Evolutionary conservation across 2,329 filamentous ascomycete species (phyloP).

Genomic region (Clonostachys chloroleuca): DNA sequence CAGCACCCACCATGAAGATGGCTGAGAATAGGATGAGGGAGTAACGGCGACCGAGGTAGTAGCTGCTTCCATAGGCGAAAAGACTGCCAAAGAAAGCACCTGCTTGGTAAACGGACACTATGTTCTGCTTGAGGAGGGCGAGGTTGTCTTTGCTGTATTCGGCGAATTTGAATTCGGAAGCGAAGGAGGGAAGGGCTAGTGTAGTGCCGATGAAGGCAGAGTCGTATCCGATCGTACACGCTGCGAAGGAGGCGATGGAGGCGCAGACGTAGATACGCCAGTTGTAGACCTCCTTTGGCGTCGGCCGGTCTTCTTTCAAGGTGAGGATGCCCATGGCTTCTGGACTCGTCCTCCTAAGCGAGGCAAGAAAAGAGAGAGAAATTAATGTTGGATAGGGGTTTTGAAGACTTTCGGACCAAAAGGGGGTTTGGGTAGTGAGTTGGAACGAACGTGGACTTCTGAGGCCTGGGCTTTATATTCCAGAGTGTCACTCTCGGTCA

Average conservation of each 20-base stretch:
- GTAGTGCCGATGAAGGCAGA: slow-evolving; percentile 29
- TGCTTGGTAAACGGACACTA: slow-evolving; percentile 78
- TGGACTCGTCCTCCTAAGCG: neutral
- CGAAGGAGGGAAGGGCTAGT: slow-evolving; percentile 16
- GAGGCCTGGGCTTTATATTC: too few relatives aligned
- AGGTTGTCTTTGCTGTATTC: slow-evolving; percentile 39
- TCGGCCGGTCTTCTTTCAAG: slow-evolving; percentile 52
- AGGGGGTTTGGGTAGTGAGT: too few relatives aligned
- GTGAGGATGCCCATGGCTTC: slow-evolving; percentile 38
- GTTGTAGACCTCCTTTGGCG: slow-evolving; percentile 54
- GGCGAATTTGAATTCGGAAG: slow-evolving; percentile 61
- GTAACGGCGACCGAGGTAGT: slow-evolving; percentile 63
- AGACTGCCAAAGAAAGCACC: slow-evolving; percentile 72
- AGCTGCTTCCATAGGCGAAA: slow-evolving; percentile 58
- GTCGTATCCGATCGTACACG: slow-evolving; percentile 58
- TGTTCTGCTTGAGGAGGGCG: slow-evolving; percentile 65
- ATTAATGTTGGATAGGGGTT: too few relatives aligned
- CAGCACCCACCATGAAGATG: slow-evolving; percentile 67
- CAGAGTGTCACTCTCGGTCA: too few relatives aligned
- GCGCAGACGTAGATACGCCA: slow-evolving; percentile 55
- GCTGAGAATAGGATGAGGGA: slow-evolving; percentile 56
- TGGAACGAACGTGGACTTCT: too few relatives aligned
- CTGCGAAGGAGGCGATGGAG: slow-evolving; percentile 48
- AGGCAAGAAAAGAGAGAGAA: too few relatives aligned
- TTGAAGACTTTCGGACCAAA: too few relatives aligned